Base-by-base conservation (phyloP, 768 basidiomycete species). In the Solioccasus polychromus region DNA sequence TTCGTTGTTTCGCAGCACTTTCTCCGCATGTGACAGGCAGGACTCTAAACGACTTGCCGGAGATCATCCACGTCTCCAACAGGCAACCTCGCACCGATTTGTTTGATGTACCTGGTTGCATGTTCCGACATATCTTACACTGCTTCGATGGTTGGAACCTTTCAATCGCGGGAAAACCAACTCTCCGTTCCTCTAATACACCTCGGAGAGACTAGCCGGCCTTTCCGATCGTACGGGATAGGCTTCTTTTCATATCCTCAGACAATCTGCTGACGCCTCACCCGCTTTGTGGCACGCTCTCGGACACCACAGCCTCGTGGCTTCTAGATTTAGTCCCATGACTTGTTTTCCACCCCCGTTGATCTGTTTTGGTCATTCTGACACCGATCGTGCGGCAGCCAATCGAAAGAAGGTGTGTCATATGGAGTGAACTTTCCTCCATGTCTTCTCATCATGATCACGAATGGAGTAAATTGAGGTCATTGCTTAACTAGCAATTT, bases 261-360 rank as follows among this genome's bases (percentile, higher is more conserved):
- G 60, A 22, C 23, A 36, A 40, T 42, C 47, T 53, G 51, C 50
- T 44, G 22, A 43, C 35, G 61, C 61, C 41, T 61, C 52, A 39
- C 39, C 44, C 48, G 49, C 60, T 58, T 61, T 51, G 60, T 61
- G 60, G 60, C 60, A 61, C 61, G 12, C 61, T 52, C 61, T 53
- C 5, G 61, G 58, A 61, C 29, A 51, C 20, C 60, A 63, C 61
- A 63, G 60, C 60, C 50, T 47, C 42, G n/a, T n/a, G 19, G 39
- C 44, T 17, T 17, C 55, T 35, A 14, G 18, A 43, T 55, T 41
- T 30, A 34, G 42, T 35, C 26, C 17, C 32, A n/a, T 19, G 44
- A 24, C 20, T 12, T 32, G 26, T 35, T 35, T 48, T 15, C 37
- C 39, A 39, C 39, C 35, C 20, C 42, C 32, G 41, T 30, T 35